Evolutionary conservation across 768 basidiomycete species (phyloP).

Genomic region (Pilatotrama ljubarskyi): DNA sequence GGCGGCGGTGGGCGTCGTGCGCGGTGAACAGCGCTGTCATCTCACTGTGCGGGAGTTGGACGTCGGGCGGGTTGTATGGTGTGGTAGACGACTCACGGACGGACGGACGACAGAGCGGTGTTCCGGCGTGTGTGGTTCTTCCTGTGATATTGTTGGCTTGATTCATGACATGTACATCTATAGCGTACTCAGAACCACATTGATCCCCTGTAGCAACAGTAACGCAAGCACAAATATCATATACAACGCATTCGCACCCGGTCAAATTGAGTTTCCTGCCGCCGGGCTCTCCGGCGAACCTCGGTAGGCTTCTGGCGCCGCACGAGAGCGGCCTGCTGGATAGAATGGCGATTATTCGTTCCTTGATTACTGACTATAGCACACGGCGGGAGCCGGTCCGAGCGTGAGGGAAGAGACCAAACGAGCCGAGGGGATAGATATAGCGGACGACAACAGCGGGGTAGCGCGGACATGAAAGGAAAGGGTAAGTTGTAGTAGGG

Average conservation of each 20-base stretch:
- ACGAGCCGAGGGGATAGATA: constrained; percentile 15
- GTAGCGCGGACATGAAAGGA: constrained; percentile 4
- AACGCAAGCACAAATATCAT: constrained; percentile 3
- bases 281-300: too few relatives aligned
- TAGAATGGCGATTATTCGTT: constrained; percentile 5
- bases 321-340: neutral
- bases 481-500: neutral
- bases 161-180: constrained; percentile 8
- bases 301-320: too few relatives aligned
- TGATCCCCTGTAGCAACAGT: constrained; percentile 20
- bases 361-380: constrained; percentile 12
- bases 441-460: constrained; percentile 16
- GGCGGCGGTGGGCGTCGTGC: constrained; percentile 52
- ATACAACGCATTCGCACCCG: neutral
- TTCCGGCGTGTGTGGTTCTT: neutral
- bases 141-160: neutral
- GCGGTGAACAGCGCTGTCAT: neutral
- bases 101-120: neutral
- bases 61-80: neutral
- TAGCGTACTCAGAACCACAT: constrained; percentile 10
- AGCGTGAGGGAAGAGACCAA: constrained; percentile 1
- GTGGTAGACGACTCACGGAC: neutral
- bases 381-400: constrained; percentile 16
- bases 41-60: neutral
- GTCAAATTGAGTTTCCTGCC: neutral